Base-by-base conservation (phyloP, 352 stramenopile genomes). In the Pythium graminicola region DNA sequence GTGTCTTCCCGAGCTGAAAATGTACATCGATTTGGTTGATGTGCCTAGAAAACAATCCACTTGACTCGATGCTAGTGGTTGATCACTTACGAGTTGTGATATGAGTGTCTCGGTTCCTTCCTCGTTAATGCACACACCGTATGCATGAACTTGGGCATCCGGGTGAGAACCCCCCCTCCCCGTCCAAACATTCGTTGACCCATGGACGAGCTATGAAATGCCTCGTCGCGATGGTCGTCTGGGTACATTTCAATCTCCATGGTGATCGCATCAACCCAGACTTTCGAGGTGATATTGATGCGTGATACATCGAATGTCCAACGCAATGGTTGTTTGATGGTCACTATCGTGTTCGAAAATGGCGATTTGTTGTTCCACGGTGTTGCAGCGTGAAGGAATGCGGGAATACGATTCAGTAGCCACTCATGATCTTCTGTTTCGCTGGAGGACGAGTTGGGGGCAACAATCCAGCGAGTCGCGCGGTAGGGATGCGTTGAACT, bases 91-190 rank as follows among this genome's bases (percentile, higher is more conserved):
- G 29, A 35, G 29, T 35, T n/a, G n/a, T n/a, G n/a, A n/a, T n/a
- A n/a, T 13, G 38, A 63, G 36, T 9, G 53, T 39, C 27, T 50
- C 52, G 1, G 13, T 55, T 16, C 47, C 54, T 5, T 47, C 23
- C 1, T 49, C 36, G 35, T 58, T 60, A 7, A 67, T 1, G 24
- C 63, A 67, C 0, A 59, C 35, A 13, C 22, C 50, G 1, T 29
- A 29, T 13, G 51, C 54, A 20, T 65, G 49, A 5, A 67, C 51
- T 3, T 7, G 16, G 28, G 16, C 27, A 31, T 42, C 26, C n/a
- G n/a, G n/a, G n/a, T n/a, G n/a, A n/a, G n/a, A n/a, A n/a, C n/a
- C n/a, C n/a, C n/a, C n/a, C n/a, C n/a, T n/a, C n/a, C n/a, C n/a
- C 29, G 29, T 13, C 7, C 7, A 35, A 35, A 13, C 13, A 35